A percentile compares a stretch with the other conserved stretches of the same genome.
Evolutionary conservation across 2,329 filamentous ascomycete species (phyloP).

Genomic region (Penicillium griseofulvum): DNA sequence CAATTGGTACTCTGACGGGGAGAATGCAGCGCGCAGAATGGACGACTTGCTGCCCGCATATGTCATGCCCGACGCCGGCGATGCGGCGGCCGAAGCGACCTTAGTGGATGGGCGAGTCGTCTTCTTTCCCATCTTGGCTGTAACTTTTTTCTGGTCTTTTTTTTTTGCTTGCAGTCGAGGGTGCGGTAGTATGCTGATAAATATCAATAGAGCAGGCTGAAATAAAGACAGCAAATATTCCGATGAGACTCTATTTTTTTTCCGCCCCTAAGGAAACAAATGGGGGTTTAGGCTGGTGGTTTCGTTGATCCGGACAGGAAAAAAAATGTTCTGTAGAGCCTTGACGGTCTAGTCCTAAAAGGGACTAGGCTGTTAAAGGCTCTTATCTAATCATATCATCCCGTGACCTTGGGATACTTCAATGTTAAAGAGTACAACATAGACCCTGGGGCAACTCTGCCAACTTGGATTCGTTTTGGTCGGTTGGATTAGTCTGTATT

Average conservation of each 20-base stretch:
- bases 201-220: neutral
- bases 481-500: neutral
- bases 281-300: constrained; percentile 29
- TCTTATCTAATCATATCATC: constrained; percentile 35
- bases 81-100: constrained; percentile 43
- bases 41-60: constrained; percentile 46
- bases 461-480: neutral
- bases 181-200: constrained; percentile 7
- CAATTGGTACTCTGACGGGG: constrained; percentile 51
- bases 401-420: constrained; percentile 1
- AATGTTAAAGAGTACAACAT: neutral
- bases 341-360: constrained; percentile 32
- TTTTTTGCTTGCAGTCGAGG: constrained; percentile 15
- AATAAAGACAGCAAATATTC: constrained; percentile 6
- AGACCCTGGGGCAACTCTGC: neutral
- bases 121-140: constrained; percentile 47
- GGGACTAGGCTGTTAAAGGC: constrained; percentile 25
- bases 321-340: constrained; percentile 46
- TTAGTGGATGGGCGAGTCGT: constrained; percentile 44
- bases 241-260: constrained; percentile 12
- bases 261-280: constrained; percentile 17
- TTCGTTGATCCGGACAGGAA: constrained; percentile 33
- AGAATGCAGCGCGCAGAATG: constrained; percentile 50
- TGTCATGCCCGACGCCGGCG: constrained; percentile 37
- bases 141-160: constrained; percentile 13